Conservation (phyloP, 345 rosid species). For the Microthlaspi erraticum region DNA sequence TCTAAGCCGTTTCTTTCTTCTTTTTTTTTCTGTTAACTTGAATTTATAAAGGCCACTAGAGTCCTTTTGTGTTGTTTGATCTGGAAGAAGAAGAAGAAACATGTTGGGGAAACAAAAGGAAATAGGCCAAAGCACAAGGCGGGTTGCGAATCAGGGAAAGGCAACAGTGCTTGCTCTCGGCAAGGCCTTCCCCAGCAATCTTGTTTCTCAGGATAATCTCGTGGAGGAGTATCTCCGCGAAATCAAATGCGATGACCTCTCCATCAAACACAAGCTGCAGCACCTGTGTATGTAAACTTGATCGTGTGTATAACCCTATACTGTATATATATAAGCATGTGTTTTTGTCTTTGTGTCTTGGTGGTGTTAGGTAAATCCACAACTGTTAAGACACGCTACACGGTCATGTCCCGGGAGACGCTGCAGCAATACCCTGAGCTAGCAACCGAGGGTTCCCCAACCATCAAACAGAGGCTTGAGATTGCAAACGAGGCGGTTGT, state of each 20-base stretch:
- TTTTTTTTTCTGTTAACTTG: too few relatives aligned
- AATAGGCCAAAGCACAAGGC: conserved; percentile 29
- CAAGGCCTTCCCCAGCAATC: conserved; percentile 85
- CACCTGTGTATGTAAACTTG: too few relatives aligned
- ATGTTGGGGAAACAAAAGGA: conserved; percentile 49
- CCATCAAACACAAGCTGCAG: conserved; percentile 76
- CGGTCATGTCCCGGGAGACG: conserved; percentile 89
- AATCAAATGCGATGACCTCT: conserved; percentile 72
- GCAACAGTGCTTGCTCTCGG: conserved; percentile 89
- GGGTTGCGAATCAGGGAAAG: conserved; percentile 68
- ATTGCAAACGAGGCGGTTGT: conserved; percentile 87
- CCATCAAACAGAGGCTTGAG: conserved; percentile 84
- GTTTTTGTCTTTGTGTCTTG: conserved; percentile 12
- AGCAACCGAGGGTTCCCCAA: conserved; percentile 75
- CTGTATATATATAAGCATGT: not conserved
- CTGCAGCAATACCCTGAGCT: conserved; percentile 84
- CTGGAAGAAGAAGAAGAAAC: not conserved
- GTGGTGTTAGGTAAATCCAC: conserved; percentile 72
- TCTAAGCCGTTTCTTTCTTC: not conserved
- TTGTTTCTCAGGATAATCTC: conserved; percentile 75
- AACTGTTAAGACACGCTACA: conserved; percentile 91
- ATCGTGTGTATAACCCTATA: too few relatives aligned
- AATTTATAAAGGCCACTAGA: conserved; percentile 13
- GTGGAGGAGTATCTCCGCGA: conserved; percentile 88
- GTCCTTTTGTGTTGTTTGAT: conserved; percentile 6